Conservation (phyloP, 331 rosid genomes). For the Spiraea crenata region DNA sequence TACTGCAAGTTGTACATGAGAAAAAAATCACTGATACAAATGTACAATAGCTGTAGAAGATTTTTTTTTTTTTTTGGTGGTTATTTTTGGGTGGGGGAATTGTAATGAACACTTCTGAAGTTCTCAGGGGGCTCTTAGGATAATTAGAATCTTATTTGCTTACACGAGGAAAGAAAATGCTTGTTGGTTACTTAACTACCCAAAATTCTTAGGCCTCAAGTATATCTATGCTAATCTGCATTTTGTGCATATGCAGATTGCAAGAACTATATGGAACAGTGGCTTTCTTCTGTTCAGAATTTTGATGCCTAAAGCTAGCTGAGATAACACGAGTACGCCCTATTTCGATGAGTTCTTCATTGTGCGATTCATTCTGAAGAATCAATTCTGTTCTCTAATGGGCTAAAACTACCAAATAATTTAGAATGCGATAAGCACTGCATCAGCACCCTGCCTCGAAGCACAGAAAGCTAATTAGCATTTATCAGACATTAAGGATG, state of each 20-base stretch:
- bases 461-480: neutral
- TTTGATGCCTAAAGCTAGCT: conserved; percentile 37
- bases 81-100: neutral
- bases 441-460: conserved; percentile 3
- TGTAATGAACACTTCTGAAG: neutral
- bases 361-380: conserved; percentile 13
- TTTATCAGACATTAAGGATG: neutral
- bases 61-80: neutral
- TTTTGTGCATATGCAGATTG: conserved; percentile 52
- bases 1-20: conserved; percentile 1
- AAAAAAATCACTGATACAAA: neutral
- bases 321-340: conserved; percentile 22
- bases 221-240: conserved; percentile 17
- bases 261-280: conserved; percentile 60
- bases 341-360: conserved; percentile 8
- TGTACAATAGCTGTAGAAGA: neutral
- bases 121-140: too few relatives aligned
- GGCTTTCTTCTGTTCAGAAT: conserved; percentile 65
- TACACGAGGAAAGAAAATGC: neutral
- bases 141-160: neutral
- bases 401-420: conserved; percentile 7
- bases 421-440: conserved; percentile 4
- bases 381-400: conserved; percentile 12
- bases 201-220: neutral
- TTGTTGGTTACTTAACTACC: neutral